Base-by-base conservation (phyloP, 2,329 filamentous ascomycete species). In the Shiraia sp. region DNA sequence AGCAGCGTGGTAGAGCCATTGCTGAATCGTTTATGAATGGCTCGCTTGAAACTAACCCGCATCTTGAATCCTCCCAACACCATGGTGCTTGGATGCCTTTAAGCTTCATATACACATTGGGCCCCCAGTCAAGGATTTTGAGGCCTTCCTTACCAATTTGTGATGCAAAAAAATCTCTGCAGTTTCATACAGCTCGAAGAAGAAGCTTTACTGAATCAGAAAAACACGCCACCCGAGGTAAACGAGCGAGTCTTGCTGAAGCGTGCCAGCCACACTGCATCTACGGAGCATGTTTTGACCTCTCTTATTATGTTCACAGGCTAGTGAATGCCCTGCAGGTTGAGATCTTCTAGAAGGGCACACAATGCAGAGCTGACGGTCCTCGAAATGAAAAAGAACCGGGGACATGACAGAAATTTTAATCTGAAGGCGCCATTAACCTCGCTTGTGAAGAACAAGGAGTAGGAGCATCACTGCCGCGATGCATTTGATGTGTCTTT, bases 221-320 rank as follows among this genome's bases (percentile, higher is more conserved):
- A 2, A 9, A 16, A 34, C 15, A 32, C 26, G 16, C 31, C 16
- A 15, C 28, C 32, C 32, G 10, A 35, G 26, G 26, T 14, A 17
- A 26, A 23, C 25, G 35, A 28, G 28, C 15, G n/a, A 31, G 40
- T 26, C 26, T 32, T 36, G 19, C 35, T 38, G 35, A 43, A 43
- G 41, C 41, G 35, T 39, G 16, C 23, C 32, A 32, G 36, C 36
- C 27, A 40, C 32, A 28, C 30, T 38, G 30, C 40, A 36, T 29
- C 27, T 24, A 22, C 36, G 26, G 36, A 32, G 35, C 36, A 39
- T 44, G 39, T 32, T 30, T 35, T 24, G 28, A 39, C 31, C 32
- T 35, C 35, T 8, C 12, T 12, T 13, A 27, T 30, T 12, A 32
- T 28, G 25, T 31, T 13, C 28, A 19, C 4, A 22, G 4, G 8